Evolutionary conservation across 345 rosid species (phyloP).

Genomic region (Citrus reticulata): DNA sequence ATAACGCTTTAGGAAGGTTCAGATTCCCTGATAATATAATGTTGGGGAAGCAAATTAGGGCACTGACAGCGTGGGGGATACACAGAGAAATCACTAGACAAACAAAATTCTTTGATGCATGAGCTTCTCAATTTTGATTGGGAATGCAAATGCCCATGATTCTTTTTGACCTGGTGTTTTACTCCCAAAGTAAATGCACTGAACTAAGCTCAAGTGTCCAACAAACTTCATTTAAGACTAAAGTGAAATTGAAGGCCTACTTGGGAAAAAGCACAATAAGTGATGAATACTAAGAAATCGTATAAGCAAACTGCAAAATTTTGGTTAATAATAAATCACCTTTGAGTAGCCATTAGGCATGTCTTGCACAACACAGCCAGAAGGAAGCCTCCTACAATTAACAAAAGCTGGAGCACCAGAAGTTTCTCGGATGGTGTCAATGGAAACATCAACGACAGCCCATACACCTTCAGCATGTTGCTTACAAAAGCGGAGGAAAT

Average conservation of each 20-base stretch:
- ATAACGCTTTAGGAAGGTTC: constrained; percentile 51
- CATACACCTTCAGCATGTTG: constrained; percentile 92
- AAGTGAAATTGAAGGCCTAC: constrained; percentile 20
- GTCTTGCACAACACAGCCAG: constrained; percentile 95
- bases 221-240: constrained; percentile 32
- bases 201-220: constrained; percentile 18
- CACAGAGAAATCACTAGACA: constrained; percentile 43
- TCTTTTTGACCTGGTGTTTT: constrained; percentile 21
- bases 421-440: constrained; percentile 54
- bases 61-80: constrained; percentile 28
- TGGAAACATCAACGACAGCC: constrained; percentile 95
- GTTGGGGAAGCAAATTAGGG: constrained; percentile 16
- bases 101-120: constrained; percentile 28
- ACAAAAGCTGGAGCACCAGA: constrained; percentile 46
- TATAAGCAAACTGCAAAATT: background rate
- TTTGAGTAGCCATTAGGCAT: constrained; percentile 95
- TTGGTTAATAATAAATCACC: constrained; percentile 34
- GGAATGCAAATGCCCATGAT: constrained; percentile 26
- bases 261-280: constrained; percentile 16
- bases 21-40: constrained; percentile 21
- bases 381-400: constrained; percentile 84
- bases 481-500: constrained; percentile 86
- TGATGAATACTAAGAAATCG: background rate
- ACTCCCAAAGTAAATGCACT: constrained; percentile 20
- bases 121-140: constrained; percentile 24